Conservation (phyloP, 2,329 filamentous ascomycete genomes). For the Alternaria ethzedia region DNA sequence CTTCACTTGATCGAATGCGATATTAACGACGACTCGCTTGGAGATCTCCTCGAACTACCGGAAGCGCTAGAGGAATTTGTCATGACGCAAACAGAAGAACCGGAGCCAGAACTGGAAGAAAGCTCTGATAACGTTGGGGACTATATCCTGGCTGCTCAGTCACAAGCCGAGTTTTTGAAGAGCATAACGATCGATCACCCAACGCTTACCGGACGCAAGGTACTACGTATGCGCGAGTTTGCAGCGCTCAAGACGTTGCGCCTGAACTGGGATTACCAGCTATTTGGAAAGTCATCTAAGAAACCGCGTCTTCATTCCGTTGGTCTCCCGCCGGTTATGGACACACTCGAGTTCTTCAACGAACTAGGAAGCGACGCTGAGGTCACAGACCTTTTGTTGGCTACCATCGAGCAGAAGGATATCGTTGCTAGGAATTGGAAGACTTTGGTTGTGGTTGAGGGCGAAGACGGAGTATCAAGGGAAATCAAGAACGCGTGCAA, state of each 20-base stretch:
- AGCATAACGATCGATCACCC: constrained; percentile 41
- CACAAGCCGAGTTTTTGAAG: constrained; percentile 35
- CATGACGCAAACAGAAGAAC: constrained; percentile 41
- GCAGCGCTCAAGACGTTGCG: constrained; percentile 31
- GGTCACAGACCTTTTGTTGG: constrained; percentile 35
- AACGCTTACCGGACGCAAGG: constrained; percentile 34
- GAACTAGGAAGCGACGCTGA: constrained; percentile 40
- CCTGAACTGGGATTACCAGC: constrained; percentile 42
- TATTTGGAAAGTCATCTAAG: constrained; percentile 41
- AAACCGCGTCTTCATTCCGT: constrained; percentile 41
- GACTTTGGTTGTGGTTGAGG: constrained; percentile 34
- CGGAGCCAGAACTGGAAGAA: constrained; percentile 38
- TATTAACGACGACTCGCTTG: constrained; percentile 41
- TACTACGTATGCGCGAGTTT: constrained; percentile 39
- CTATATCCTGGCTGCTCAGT: constrained; percentile 38
- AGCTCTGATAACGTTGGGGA: constrained; percentile 42
- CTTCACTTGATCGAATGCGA: constrained; percentile 42
- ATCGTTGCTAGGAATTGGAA: constrained; percentile 34
- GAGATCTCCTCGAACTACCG: constrained; percentile 40
- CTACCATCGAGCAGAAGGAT: constrained; percentile 34
- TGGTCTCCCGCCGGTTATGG: constrained; percentile 36
- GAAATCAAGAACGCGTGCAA: constrained; percentile 36
- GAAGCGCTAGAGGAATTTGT: constrained; percentile 41
- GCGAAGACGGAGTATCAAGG: constrained; percentile 27
- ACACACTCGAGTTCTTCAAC: constrained; percentile 40